A percentile compares a stretch with the other conserved stretches of the same genome.
Conservation (phyloP, 352 stramenopile species). For the Globisporangium cylindrosporum region DNA sequence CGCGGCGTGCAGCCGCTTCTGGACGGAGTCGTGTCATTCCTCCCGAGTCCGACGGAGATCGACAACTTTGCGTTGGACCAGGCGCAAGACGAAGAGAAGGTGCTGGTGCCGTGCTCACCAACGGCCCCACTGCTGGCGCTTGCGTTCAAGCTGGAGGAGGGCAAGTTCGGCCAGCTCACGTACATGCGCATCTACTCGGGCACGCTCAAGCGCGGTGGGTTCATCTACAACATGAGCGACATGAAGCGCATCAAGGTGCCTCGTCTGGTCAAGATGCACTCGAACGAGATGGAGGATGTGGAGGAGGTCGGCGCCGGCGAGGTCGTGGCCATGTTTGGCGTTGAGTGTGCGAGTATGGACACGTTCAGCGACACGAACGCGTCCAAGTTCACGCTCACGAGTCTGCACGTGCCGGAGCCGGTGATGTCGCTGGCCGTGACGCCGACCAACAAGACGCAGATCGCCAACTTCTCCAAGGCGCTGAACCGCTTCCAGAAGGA, state of each 20-base stretch:
- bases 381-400: conserved; percentile 93
- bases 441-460: conserved; percentile 92
- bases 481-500: conserved; percentile 97
- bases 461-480: conserved; percentile 96
- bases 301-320: conserved; percentile 93
- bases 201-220: conserved; percentile 80
- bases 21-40: conserved; percentile 97
- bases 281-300: conserved; percentile 99
- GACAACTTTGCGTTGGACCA: conserved; percentile 96
- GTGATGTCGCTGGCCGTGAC: conserved; percentile 98
- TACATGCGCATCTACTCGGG: conserved; percentile 96
- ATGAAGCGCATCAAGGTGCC: conserved; percentile 95
- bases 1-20: conserved; percentile 98
- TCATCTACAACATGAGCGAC: conserved; percentile 89
- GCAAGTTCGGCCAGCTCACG: conserved; percentile 98
- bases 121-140: conserved; percentile 94
- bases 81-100: conserved; percentile 89
- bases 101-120: conserved; percentile 83
- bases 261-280: conserved; percentile 99
- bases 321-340: conserved; percentile 98
- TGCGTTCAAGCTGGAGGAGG: conserved; percentile 99
- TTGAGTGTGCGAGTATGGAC: conserved; percentile 99
- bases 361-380: conserved; percentile 92
- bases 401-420: conserved; percentile 97
- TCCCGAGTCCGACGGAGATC: conserved; percentile 94